Evolutionary conservation across 2,329 filamentous ascomycete species (phyloP), one percentile per base, ranked within the genome.

Genomic region (Fusarium multiceps): DNA sequence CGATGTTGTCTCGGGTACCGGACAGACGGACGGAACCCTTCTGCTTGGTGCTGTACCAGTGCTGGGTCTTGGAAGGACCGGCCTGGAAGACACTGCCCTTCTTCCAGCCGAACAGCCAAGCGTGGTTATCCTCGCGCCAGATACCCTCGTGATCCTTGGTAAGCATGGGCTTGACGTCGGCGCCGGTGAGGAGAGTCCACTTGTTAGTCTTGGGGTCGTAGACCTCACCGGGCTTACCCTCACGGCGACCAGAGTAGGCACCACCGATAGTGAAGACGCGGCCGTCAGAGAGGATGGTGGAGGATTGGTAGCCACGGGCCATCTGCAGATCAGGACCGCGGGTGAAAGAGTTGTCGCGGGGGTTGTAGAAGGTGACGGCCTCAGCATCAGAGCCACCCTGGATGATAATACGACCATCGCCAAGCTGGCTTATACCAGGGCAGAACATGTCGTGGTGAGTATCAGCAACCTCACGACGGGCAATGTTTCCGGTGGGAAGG

Each of bases 191-290:
- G 21, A 78, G 68, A 0, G 78, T 82, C 87, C 87, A 89, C 4
- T 75, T 75, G 34, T 85, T 81, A 6, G 77, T 71, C 3, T 63
- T 73, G 1, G 84, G 81, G 59, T 85, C 77, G 72, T 83, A 88
- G 20, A 88, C 75, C 70, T 90, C 88, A 45, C 85, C 88, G 61
- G 87, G 83, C 79, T 89, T 89, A 30, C 80, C 80, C 32, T 83
- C 80, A 6, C 71, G 59, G 0, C 79, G 82, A 30, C 87, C 88
- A 12, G 81, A 84, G 68, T 75, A 80, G 0, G 85, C 87, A 6
- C 88, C 88, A 20, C 88, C 88, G 40, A 89, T 88, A 14, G 81
- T 83, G 75, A 89, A 90, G 25, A 89, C 81, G 1, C 82, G 78
- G 7, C 87, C 87, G 61, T 87, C 82, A 0, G 86, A 85, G 2